Evolutionary conservation across 257 asterid species (phyloP).

Genomic region (Ajuga chamaepitys): DNA sequence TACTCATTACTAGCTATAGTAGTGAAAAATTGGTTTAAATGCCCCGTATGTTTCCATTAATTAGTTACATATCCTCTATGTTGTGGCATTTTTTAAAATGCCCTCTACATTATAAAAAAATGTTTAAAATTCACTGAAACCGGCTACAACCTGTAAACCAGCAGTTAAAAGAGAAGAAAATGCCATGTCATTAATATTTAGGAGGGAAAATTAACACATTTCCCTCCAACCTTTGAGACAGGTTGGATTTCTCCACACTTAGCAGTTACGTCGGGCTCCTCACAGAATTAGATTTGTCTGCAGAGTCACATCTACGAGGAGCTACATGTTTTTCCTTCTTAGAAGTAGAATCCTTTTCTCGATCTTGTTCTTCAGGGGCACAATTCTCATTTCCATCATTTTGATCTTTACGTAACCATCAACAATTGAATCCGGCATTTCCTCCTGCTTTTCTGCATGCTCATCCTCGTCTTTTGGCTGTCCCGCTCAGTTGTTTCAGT

Average conservation of each 20-base stretch:
- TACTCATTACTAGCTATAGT: no score
- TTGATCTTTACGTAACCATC: conserved; percentile 24
- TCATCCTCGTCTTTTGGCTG: conserved; percentile 27
- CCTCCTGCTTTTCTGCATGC: conserved; percentile 36
- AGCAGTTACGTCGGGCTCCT: conserved; percentile 29
- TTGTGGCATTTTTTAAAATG: no score
- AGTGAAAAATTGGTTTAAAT: no score
- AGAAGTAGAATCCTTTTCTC: conserved; percentile 25
- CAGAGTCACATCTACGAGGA: conserved; percentile 25
- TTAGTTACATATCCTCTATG: no score
- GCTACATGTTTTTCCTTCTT: conserved; percentile 32
- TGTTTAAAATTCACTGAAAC: no score
- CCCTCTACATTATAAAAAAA: no score
- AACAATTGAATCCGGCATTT: conserved; percentile 26
- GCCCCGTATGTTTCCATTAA: no score
- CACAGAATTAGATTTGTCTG: conserved; percentile 30
- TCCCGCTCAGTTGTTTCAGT: conserved; percentile 36
- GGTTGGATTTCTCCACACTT: conserved; percentile 26
- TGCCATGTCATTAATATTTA: no score
- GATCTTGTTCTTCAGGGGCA: conserved; percentile 27
- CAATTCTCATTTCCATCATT: conserved; percentile 29
- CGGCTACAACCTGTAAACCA: no score
- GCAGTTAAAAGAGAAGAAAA: no score
- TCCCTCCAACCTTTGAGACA: conserved; percentile 9
- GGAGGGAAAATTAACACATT: no score